Conservation (phyloP, 805 yeast genomes). For the Candida vaughaniae region DNA sequence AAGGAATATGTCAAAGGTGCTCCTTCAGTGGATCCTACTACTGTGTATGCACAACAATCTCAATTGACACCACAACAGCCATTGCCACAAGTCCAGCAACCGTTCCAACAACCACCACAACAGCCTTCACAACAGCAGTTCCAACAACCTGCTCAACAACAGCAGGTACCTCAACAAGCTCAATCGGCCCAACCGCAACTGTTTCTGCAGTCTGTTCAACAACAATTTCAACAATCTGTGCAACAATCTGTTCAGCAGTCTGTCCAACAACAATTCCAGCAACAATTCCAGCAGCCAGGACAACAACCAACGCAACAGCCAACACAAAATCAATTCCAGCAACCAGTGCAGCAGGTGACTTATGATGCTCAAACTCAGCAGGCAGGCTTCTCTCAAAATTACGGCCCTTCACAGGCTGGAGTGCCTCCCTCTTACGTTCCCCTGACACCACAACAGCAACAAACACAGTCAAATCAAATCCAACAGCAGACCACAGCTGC, state of each 20-base stretch:
- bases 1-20: constrained; percentile 19
- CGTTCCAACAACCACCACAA: constrained; percentile 9
- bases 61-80: constrained; percentile 14
- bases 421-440: too few relatives aligned
- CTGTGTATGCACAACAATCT: constrained; percentile 12
- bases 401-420: too few relatives aligned
- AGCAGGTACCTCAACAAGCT: constrained; percentile 12
- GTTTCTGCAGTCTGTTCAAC: constrained; percentile 11
- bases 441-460: too few relatives aligned
- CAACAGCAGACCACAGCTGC: background rate
- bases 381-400: too few relatives aligned
- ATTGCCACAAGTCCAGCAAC: constrained; percentile 6
- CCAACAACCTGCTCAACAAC: constrained; percentile 7
- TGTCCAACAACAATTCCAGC: constrained; percentile 3
- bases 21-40: constrained; percentile 19
- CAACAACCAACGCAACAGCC: constrained; percentile 10
- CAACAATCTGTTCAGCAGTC: constrained; percentile 6
- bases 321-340: background rate
- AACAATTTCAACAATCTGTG: constrained; percentile 1
- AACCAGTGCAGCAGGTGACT: background rate
- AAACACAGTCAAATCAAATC: constrained; percentile 1
- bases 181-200: constrained; percentile 5
- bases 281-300: background rate
- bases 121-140: constrained; percentile 1
- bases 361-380: background rate